Evolutionary conservation across 106 monocot genomes (phyloP), one percentile per base, ranked within the genome.

Genomic region (Cymbidium sinense): DNA sequence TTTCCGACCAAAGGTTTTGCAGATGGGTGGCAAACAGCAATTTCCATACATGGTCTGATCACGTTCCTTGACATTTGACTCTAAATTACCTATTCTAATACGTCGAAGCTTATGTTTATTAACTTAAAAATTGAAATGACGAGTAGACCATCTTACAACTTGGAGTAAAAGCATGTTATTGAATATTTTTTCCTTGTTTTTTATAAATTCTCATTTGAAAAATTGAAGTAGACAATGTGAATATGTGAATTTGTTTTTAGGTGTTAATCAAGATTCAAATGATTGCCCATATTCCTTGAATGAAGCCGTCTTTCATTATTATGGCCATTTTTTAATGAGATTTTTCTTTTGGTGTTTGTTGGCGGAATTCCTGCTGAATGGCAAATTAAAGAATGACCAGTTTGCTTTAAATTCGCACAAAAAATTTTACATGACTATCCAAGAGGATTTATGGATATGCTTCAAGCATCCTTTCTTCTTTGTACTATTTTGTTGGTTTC

Each of bases 21-120:
- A 98, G 64, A 82, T 98, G 86, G 96, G 94, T 77, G 96, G 96
- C 73, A 98, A 98, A 73, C 84, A 92, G 58, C 94, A 94, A 73
- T 98, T 98, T 61, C 96, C 96, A 73, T 98, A 98, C 79, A 94
- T 98, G 96, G 96, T 92, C 28, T 70, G 85, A 25, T 47, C 75
- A 54, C 39, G 71, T 71, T 80, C 27, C 52, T 64, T 51, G n/a
- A 20, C 19, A n/a, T 62, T 76, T 75, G 34, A 3, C 67, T 30
- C 27, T 33, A 33, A 67, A 33, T 67, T 67, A 10, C 13, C 27
- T 31, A 10, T 29, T 64, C 7, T 64, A n/a, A n/a, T n/a, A n/a
- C 29, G 4, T 17, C 12, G 13, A 12, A 69, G 5, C 0, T 33
- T 69, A 17, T 31, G 31, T 15, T 69, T 69, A 5, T 69, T 69